Percentiles rank a stretch among this genome's conserved stretches.
Evolutionary conservation across 1,284 basidiomycete species (phyloP).

Genomic region (Anthracocystis walkeri): DNA sequence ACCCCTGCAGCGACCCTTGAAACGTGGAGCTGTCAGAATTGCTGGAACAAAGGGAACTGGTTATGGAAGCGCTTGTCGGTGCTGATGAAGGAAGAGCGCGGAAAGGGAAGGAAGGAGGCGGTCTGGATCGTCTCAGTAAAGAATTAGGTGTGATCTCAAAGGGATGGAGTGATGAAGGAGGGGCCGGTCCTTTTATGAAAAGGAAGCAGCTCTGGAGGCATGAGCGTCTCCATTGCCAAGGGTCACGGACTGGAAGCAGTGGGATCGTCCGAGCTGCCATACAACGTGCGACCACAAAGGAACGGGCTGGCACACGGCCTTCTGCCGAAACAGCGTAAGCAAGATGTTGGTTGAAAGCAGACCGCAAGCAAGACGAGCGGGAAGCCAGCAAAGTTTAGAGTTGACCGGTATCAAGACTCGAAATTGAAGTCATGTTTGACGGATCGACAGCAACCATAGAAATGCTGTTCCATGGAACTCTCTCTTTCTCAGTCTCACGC

Average conservation of each 20-base stretch:
- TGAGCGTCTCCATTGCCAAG: too few species aligned
- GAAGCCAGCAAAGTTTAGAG: not conserved
- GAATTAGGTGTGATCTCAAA: not conserved
- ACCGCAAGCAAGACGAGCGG: not conserved
- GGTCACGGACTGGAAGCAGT: too few species aligned
- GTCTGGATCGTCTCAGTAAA: conserved; percentile 1
- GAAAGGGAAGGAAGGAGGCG: not conserved
- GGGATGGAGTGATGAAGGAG: not conserved
- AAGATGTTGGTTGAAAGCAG: too few species aligned
- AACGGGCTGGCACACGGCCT: too few species aligned
- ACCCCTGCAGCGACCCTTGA: not conserved
- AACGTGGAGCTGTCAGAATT: not conserved
- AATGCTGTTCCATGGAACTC: too few species aligned
- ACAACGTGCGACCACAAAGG: too few species aligned
- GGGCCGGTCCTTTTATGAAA: not conserved
- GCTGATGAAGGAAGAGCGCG: not conserved
- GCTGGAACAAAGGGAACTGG: not conserved
- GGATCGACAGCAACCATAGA: conserved; percentile 8
- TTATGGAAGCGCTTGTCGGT: not conserved
- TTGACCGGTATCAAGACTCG: conserved; percentile 11
- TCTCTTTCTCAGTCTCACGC: too few species aligned
- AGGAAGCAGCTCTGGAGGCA: not conserved
- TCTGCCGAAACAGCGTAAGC: too few species aligned
- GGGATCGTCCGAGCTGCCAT: too few species aligned
- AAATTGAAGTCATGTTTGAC: conserved; percentile 2